Evolutionary conservation across 2,329 filamentous ascomycete species (phyloP).

Genomic region (Biscogniauxia mediterranea): DNA sequence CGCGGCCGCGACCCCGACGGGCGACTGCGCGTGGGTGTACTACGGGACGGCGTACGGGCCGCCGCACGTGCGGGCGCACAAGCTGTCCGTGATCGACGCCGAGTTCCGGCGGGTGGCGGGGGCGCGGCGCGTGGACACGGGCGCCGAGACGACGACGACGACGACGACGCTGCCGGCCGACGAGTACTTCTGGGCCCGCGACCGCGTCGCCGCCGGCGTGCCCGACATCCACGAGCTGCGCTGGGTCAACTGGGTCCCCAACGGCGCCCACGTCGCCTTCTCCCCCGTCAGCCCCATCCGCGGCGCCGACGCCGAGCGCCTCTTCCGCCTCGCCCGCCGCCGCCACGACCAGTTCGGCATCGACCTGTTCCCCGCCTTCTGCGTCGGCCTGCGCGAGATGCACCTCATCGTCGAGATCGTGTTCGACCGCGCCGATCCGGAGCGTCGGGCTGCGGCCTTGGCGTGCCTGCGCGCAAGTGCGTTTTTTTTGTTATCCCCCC

Average conservation of each 20-base stretch:
- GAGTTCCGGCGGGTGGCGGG: conserved; percentile 33
- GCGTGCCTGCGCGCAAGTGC: conserved; percentile 25
- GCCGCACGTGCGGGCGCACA: conserved; percentile 33
- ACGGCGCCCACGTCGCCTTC: conserved; percentile 43
- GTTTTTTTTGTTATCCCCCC: too few species aligned
- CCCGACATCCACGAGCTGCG: conserved; percentile 40
- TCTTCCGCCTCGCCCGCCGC: conserved; percentile 36
- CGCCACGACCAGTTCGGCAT: conserved; percentile 36
- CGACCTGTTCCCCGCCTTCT: conserved; percentile 41
- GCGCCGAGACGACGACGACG: too few species aligned
- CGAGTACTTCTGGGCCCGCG: conserved; percentile 33
- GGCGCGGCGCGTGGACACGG: conserved; percentile 29
- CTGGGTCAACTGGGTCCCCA: conserved; percentile 42
- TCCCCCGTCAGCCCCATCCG: conserved; percentile 45
- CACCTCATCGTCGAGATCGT: conserved; percentile 38
- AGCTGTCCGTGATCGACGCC: conserved; percentile 33
- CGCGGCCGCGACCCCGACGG: conserved; percentile 29
- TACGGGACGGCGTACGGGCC: conserved; percentile 37
- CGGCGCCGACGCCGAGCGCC: conserved; percentile 38
- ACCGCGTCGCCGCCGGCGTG: conserved; percentile 34
- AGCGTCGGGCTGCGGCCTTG: conserved; percentile 24
- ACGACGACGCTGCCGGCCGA: conserved; percentile 32
- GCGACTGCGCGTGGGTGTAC: conserved; percentile 37
- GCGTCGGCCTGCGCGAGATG: conserved; percentile 43
- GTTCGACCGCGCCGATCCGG: conserved; percentile 29